phyloP scores from a whole-genome alignment of 805 yeast genomes.

The Monosporozyma unispora region DNA sequence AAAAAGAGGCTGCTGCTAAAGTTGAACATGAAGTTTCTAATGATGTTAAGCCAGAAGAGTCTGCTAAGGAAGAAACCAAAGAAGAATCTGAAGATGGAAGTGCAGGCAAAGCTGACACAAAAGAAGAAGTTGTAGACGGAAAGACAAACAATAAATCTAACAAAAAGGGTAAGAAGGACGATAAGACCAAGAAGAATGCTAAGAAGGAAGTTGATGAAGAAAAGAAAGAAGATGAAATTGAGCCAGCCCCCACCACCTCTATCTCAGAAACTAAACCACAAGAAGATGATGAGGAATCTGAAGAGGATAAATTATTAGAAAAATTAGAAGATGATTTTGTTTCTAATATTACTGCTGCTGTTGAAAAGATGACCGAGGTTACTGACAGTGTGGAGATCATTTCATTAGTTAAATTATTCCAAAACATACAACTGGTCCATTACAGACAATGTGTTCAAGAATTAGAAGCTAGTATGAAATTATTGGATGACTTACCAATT shows the following conservation, averaged over 20 bases:
- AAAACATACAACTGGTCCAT: conserved; percentile 60
- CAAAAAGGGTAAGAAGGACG: background rate
- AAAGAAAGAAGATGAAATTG: background rate
- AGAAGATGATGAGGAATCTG: conserved; percentile 12
- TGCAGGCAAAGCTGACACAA: background rate
- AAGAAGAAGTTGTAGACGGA: conserved; percentile 3
- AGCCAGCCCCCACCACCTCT: background rate
- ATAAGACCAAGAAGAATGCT: background rate
- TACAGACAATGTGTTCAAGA: conserved; percentile 44
- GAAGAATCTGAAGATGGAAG: background rate
- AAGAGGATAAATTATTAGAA: conserved; percentile 38
- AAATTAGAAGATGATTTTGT: conserved; percentile 72
- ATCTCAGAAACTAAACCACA: conserved; percentile 2
- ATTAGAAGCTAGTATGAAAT: conserved; percentile 38
- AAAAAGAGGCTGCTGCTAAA: conserved; percentile 6
- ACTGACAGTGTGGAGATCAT: conserved; percentile 60
- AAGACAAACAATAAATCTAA: background rate
- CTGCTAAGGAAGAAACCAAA: background rate
- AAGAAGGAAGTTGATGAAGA: conserved; percentile 5
- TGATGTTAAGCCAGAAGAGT: conserved; percentile 5
- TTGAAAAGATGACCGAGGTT: conserved; percentile 65
- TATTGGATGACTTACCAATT: conserved; percentile 26
- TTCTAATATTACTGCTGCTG: conserved; percentile 68
- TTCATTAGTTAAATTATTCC: conserved; percentile 54
- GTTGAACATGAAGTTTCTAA: background rate